These are phyloP conservation scores for Pleurotus salmoneostramineus DNA, from an alignment of 768 basidiomycete genomes.

Conservation along the genomic window DNA sequence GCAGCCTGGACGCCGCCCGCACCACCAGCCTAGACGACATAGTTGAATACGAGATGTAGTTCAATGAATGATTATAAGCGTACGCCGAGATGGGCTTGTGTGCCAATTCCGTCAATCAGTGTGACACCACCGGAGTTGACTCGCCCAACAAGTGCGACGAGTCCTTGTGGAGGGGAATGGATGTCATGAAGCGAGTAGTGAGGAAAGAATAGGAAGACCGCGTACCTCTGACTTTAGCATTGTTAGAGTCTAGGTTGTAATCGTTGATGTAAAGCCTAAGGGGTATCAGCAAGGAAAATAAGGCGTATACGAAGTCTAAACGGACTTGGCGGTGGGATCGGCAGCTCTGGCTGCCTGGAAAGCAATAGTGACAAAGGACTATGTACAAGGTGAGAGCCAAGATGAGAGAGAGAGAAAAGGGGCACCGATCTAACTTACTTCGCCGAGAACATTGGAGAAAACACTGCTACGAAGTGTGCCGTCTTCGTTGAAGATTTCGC, in stretches of 20 bases:
- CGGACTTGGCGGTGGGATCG: slow-evolving; percentile 43
- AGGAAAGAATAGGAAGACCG: not conserved
- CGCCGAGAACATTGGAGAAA: slow-evolving; percentile 44
- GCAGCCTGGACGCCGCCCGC: slow-evolving; percentile 37
- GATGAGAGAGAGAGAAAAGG: too few relatives aligned
- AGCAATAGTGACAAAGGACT: slow-evolving; percentile 46
- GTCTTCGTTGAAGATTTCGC: slow-evolving; percentile 51
- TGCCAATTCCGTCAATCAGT: slow-evolving; percentile 45
- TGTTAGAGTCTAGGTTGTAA: slow-evolving; percentile 46
- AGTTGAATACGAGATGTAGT: too few relatives aligned
- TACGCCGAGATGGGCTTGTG: slow-evolving; percentile 38
- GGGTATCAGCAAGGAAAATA: not conserved
- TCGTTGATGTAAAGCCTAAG: slow-evolving; percentile 39
- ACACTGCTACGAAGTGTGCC: slow-evolving; percentile 41
- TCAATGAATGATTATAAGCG: too few relatives aligned
- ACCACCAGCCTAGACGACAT: slow-evolving; percentile 27
- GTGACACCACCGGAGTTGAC: slow-evolving; percentile 29
- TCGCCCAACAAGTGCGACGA: slow-evolving; percentile 36
- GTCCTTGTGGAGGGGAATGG: slow-evolving; percentile 11
- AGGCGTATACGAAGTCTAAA: not conserved
- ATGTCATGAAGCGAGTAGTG: too few relatives aligned
- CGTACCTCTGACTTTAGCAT: slow-evolving; percentile 34
- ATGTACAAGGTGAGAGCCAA: slow-evolving; percentile 2
- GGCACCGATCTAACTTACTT: too few relatives aligned
- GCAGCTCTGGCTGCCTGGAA: slow-evolving; percentile 47